phyloP scores from a whole-genome alignment of 2,329 filamentous ascomycete species.

The Dendryphion nanum region DNA sequence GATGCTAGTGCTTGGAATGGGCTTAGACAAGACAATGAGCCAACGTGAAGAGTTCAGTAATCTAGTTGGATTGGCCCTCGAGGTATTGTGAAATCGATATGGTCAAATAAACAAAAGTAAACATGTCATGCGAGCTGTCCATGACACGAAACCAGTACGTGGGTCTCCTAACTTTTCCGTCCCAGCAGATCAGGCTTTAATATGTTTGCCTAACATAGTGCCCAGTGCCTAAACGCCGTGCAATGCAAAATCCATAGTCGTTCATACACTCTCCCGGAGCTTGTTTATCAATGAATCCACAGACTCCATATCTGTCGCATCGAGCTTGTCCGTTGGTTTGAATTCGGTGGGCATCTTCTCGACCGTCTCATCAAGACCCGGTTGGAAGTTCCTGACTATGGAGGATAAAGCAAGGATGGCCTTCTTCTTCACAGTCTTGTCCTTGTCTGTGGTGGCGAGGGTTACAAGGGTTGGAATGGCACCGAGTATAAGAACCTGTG shows the following conservation, averaged over 20 bases:
- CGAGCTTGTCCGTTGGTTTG: constrained; percentile 60
- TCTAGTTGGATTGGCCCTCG: constrained; percentile 44
- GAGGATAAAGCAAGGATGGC: constrained; percentile 87
- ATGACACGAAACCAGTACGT: too few species aligned
- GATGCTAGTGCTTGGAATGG: constrained; percentile 59
- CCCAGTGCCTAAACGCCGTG: too few species aligned
- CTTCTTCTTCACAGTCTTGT: constrained; percentile 72
- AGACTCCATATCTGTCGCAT: constrained; percentile 83
- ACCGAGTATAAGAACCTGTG: constrained; percentile 58
- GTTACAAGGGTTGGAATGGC: constrained; percentile 69
- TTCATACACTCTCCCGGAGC: constrained; percentile 44
- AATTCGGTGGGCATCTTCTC: constrained; percentile 65
- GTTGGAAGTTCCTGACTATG: constrained; percentile 84
- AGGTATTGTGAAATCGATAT: constrained; percentile 36
- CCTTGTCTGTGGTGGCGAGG: constrained; percentile 60
- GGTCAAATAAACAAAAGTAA: too few species aligned
- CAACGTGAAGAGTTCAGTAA: constrained; percentile 42
- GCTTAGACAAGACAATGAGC: constrained; percentile 50
- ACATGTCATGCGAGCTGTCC: too few species aligned
- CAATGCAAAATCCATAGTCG: too few species aligned
- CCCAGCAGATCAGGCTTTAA: too few species aligned
- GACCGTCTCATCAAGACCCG: constrained; percentile 63
- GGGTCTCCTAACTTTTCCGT: too few species aligned
- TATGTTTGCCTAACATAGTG: too few species aligned
- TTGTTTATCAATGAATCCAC: constrained; percentile 72